Base-by-base conservation (phyloP, 805 yeast genomes). In the Candida takata region DNA sequence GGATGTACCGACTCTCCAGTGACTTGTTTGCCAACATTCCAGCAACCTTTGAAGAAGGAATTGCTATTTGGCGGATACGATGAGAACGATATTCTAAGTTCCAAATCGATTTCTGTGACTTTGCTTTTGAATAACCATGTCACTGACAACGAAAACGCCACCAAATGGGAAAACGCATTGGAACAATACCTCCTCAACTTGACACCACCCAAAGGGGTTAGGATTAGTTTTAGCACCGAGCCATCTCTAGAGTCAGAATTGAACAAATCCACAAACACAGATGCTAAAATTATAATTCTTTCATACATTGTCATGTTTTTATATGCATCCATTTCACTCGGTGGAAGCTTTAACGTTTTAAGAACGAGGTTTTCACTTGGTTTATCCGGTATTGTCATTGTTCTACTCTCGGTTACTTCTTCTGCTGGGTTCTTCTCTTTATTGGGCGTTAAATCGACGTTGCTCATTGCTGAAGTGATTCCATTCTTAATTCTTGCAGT, bases 381-480 rank as follows among this genome's bases (percentile, higher is more conserved):
- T 0, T 60, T 85, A 26, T 69, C 79, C n/a, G 98, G 97, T 2
- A 84, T 90, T 17, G 39, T 76, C 5, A 82, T 88, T 26, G 95
- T 92, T 11, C 59, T 85, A 17, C 57, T 85, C 8, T 87, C 96
- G 0, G 95, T 90, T 1, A 57, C 74, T 1, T 71, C 95, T 2
- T 77, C 97, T 0, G 84, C 87, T 0, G 97, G 97, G 0, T 47
- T 86, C 5, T 83, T 85, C 58, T 73, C 92, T 10, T 49, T 72
- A 6, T 40, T 83, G n/a, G 94, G 92, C 0, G 60, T 88, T 33
- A 85, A 84, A 51, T 84, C 95, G 0, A 90, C 97, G 0, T 64
- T 90, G 29, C 88, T 90, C 45, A 86, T 90, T 38, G 97, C 97
- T 3, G 97, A 92, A 56, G 98, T 90, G 6, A 90, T 90, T 24